Evolutionary conservation across 2,329 filamentous ascomycete species (phyloP).

Genomic region (Fusarium odoratissimum): DNA sequence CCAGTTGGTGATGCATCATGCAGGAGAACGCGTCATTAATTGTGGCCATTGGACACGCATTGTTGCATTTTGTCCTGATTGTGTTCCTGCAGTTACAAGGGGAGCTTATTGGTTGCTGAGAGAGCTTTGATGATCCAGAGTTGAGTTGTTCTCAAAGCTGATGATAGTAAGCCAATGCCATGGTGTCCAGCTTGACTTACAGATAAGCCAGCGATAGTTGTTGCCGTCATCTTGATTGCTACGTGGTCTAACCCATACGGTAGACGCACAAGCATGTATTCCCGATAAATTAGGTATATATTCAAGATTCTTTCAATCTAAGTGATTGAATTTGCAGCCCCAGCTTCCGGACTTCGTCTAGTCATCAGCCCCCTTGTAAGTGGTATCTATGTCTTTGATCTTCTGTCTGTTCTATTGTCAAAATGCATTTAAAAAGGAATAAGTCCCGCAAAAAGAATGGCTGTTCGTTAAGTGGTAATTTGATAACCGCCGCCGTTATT

Average conservation of each 20-base stretch:
- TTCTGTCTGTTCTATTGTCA: conserved; percentile 5
- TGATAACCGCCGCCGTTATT: conserved; percentile 9
- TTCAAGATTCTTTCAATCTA: neutral
- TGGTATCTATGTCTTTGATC: conserved; percentile 34
- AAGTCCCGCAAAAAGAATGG: neutral
- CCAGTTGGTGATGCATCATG: conserved; percentile 37
- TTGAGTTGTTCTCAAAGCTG: neutral
- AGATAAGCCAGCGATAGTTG: neutral
- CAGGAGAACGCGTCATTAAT: conserved; percentile 39
- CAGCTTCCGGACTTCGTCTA: conserved; percentile 12
- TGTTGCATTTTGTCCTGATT: conserved; percentile 8
- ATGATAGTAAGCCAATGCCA: neutral
- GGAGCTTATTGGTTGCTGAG: neutral
- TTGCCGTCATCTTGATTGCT: neutral
- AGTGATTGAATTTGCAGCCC: neutral
- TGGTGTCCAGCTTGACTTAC: neutral
- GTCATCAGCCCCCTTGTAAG: conserved; percentile 17
- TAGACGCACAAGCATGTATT: neutral
- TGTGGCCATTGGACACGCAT: conserved; percentile 11
- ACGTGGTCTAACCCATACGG: neutral
- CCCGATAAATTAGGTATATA: neutral
- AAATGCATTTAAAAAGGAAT: neutral
- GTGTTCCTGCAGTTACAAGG: conserved; percentile 7
- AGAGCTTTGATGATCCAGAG: neutral
- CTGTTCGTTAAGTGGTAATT: conserved; percentile 16